Evolutionary conservation across 176 grass and related monocot species (phyloP), one percentile per base, ranked within the genome.

Genomic region (Dendrocalamus sinicus): DNA sequence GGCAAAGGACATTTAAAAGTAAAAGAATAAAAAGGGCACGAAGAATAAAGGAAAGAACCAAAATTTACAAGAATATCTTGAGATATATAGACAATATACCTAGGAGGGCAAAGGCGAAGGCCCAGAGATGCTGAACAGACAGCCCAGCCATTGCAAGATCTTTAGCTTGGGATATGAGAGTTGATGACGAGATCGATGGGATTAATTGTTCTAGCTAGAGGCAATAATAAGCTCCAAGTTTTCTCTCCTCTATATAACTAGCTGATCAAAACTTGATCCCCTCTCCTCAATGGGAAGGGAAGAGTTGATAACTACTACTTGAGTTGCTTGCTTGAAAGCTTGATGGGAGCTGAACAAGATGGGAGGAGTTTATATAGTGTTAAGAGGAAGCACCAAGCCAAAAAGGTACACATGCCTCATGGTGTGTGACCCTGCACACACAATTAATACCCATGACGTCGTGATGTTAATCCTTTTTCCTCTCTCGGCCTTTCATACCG

Each of bases 91-190:
- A 22, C 9, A 64, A 12, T 58, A 68, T 88, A 94, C 93, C 93
- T 88, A 95, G 69, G 77, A 95, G 86, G 35, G 90, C 93, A 59
- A 95, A 95, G 55, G 78, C 14, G 28, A 92, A 92, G 30, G 84
- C 92, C 92, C 84, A 82, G 13, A 89, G 92, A 24, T 94, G 87
- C 13, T 92, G 76, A 55, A 85, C 54, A 24, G 92, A 94, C 19
- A 94, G 23, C 66, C 85, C 87, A 61, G 84, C 92, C 92, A 94
- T 94, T 79, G 59, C 71, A 71, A 16, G 77, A 67, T 19, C 68
- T 45, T 28, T 73, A 12, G 45, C 54, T 71, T 23, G 2, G 14
- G 1, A 9, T 60, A 20, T 28, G 16, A 68, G 73, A 76, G 32
- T 28, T 76, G 68, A 50, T 19, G 67, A 24, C 13, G 28, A 61